A percentile compares a stretch with the other conserved stretches of the same genome.
These are phyloP conservation scores for Dictyostelium brefeldianum DNA, from an alignment of 78 protist genomes.

Conservation along the genomic window DNA sequence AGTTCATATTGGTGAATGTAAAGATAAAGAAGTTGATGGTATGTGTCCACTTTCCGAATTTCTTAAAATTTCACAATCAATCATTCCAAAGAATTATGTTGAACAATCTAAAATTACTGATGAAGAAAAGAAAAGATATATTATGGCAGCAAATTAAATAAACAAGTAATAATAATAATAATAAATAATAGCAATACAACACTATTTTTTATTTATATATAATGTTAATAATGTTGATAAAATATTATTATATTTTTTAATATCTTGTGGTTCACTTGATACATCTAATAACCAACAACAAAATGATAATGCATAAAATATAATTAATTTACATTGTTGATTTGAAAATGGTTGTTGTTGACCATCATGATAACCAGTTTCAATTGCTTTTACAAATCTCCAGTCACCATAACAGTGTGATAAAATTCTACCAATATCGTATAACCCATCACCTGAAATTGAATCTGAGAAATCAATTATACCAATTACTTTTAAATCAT, in stretches of 20 bases:
- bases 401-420: constrained; percentile 56
- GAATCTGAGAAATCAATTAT: constrained; percentile 71
- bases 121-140: constrained; percentile 24
- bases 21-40: constrained; percentile 61
- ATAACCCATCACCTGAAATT: constrained; percentile 61
- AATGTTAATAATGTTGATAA: constrained; percentile 12
- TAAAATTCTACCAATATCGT: constrained; percentile 71
- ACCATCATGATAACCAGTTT: neutral
- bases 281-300: constrained; percentile 50
- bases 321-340: constrained; percentile 8
- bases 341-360: neutral
- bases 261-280: neutral
- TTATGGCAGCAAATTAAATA: neutral
- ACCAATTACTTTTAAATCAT: constrained; percentile 5
- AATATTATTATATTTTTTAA: constrained; percentile 34
- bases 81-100: constrained; percentile 32
- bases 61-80: constrained; percentile 24
- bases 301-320: constrained; percentile 54
- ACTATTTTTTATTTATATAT: neutral
- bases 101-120: constrained; percentile 40
- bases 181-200: neutral
- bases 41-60: constrained; percentile 72
- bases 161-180: neutral
- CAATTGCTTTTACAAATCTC: constrained; percentile 47
- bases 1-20: constrained; percentile 44